Base-by-base conservation (phyloP, 805 yeast genomes). In the Lipomyces mesembrius region DNA sequence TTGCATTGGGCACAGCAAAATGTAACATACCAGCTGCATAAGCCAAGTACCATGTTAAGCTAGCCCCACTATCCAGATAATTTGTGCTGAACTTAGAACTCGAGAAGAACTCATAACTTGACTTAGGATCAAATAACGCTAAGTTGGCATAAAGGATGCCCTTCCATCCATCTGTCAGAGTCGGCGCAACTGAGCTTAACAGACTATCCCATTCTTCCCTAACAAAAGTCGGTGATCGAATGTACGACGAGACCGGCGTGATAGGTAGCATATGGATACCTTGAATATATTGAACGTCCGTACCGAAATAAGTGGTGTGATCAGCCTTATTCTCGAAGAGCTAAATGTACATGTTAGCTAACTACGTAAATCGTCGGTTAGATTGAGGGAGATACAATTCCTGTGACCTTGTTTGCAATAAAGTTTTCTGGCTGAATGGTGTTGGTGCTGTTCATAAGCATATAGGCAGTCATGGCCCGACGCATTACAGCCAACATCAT, bases 11-110 rank as follows among this genome's bases (percentile, higher is more conserved):
- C 39, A 14, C 39, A 17, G 29, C 20, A 39, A 25, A 11, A 35
- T 12, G 55, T 9, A 12, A 51, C 65, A 17, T 35, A 61, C 72
- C 72, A 43, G 74, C 97, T 57, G 91, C 82, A 71, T 85, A 90
- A 0, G 96, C 87, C 69, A 92, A 80, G 12, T 93, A 88, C 96
- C 97, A 92, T 0, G 97, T 89, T 69, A 87, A 80, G 34, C 94
- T 87, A 83, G 92, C 94, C 1, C 98, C 98, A 65, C 85, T 85
- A 74, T 93, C 98, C 59, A 93, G 84, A 70, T 83, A 83, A 2
- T 76, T 73, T n/a, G 80, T 79, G 57, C 80, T 75, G 83, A 91
- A 92, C 63, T 79, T 79, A 5, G 80, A 72, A 43, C 84, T 75
- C 1, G 87, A 75, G 75, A 91, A 91, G 78, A 85, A 92, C 1